Conservation (phyloP, 805 yeast species). For the Pichia paraexigua region DNA sequence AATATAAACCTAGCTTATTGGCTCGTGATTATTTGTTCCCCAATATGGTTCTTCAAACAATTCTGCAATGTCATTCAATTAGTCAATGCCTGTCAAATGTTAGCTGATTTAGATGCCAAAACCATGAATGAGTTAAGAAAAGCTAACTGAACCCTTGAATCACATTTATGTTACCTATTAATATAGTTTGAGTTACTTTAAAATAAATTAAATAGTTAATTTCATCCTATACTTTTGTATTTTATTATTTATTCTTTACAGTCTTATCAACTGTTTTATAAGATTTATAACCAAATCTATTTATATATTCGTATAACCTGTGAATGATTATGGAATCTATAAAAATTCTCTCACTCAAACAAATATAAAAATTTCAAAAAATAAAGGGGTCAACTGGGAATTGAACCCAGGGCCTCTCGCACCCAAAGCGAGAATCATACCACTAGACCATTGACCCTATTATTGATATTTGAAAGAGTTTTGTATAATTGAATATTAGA, state of each 20-base stretch:
- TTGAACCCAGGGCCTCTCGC: conserved; percentile 51
- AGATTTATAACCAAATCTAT: not conserved
- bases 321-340: no score
- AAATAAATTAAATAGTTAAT: not conserved
- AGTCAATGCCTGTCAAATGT: conserved; percentile 70
- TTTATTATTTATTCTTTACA: not conserved
- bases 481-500: no score
- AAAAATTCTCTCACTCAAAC: no score
- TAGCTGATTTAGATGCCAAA: conserved; percentile 72
- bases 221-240: not conserved
- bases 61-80: conserved; percentile 82
- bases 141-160: not conserved
- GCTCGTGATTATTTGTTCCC: conserved; percentile 52
- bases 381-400: conserved; percentile 35
- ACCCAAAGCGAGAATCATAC: conserved; percentile 52
- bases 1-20: conserved; percentile 26
- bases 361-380: no score
- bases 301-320: not conserved
- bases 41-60: conserved; percentile 89
- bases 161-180: not conserved
- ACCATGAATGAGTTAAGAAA: conserved; percentile 21
- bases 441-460: conserved; percentile 40
- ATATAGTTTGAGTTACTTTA: not conserved
- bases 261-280: not conserved
- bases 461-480: no score